Conservation (phyloP, 257 asterid species). For the Osmanthus fragrans region DNA sequence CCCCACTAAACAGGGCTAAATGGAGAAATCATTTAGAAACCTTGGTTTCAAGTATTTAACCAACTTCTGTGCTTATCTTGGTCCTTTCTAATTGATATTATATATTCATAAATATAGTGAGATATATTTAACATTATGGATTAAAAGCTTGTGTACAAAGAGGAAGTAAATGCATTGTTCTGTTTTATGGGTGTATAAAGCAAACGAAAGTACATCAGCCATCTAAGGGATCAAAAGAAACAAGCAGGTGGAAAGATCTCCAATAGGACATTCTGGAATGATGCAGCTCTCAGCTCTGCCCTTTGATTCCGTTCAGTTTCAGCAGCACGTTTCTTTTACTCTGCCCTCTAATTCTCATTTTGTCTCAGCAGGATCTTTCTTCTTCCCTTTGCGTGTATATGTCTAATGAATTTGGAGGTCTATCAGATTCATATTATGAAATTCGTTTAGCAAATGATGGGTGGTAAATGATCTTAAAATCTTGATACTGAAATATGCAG, state of each 20-base stretch:
- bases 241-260: background rate
- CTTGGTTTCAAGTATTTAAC: background rate
- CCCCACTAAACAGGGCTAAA: background rate
- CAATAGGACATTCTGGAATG: too few relatives aligned
- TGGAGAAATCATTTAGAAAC: constrained; percentile 16
- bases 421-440: background rate
- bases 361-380: too few relatives aligned
- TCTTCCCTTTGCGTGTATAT: too few relatives aligned
- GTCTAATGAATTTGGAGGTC: too few relatives aligned
- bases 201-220: background rate
- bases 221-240: background rate
- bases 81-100: background rate
- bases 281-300: too few relatives aligned
- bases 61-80: background rate
- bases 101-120: background rate
- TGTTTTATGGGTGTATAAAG: background rate
- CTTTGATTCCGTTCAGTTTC: too few relatives aligned
- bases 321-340: too few relatives aligned
- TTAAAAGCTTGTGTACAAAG: background rate
- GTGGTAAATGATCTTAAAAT: constrained; percentile 19
- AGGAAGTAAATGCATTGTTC: background rate
- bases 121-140: background rate
- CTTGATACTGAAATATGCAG: constrained; percentile 44
- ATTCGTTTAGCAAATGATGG: constrained; percentile 14
- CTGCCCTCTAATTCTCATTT: too few relatives aligned